Conservation (phyloP, 768 basidiomycete genomes). For the Lanmaoa rubissima region DNA sequence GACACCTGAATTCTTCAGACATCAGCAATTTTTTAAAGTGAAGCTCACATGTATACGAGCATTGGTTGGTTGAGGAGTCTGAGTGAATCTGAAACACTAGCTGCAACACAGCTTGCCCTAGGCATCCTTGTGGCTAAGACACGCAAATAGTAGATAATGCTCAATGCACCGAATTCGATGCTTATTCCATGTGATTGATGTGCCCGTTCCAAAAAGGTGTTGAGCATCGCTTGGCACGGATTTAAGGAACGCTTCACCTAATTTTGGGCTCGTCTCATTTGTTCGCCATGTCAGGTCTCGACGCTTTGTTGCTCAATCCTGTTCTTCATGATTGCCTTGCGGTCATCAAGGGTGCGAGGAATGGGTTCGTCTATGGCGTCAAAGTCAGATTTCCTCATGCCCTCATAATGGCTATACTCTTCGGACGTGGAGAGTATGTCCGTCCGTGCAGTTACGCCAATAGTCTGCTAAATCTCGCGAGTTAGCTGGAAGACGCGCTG, state of each 20-base stretch:
- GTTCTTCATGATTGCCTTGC: conserved; percentile 87
- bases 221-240: neutral
- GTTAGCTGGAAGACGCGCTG: conserved; percentile 70
- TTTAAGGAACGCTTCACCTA: neutral
- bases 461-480: conserved; percentile 8
- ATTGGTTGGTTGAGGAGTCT: neutral
- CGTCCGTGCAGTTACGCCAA: neutral
- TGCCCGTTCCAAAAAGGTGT: neutral
- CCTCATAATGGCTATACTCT: conserved; percentile 92
- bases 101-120: neutral
- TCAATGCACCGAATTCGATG: neutral
- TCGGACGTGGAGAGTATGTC: conserved; percentile 87
- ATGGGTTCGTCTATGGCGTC: conserved; percentile 86
- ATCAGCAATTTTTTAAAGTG: neutral
- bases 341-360: conserved; percentile 91
- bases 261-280: neutral
- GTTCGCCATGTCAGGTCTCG: conserved; percentile 25
- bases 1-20: too few relatives aligned
- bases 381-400: conserved; percentile 96
- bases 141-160: neutral
- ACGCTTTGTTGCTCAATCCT: conserved; percentile 48
- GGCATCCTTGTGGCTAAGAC: neutral
- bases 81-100: neutral
- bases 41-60: neutral
- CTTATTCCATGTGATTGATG: conserved; percentile 28